Evolutionary conservation across 345 rosid species (phyloP), one percentile per base, ranked within the genome.

Genomic region (Salix arbutifolia): DNA sequence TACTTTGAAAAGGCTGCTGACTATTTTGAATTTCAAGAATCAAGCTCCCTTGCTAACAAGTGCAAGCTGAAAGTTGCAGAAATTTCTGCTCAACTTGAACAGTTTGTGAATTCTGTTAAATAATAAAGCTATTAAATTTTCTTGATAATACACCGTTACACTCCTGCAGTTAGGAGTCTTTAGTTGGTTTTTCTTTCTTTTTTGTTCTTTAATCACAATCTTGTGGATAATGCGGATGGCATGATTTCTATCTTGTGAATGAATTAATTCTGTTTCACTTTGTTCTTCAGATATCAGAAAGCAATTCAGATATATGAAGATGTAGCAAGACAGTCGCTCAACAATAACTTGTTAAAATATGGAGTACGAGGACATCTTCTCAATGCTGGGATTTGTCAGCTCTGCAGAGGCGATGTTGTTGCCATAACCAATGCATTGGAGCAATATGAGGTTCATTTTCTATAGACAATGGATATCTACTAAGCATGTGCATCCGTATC

Each of bases 1-100:
- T 89, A 84, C 83, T 94, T 82, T 82, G 97, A 94, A 78, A 89
- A 78, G 80, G 92, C 98, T 52, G 94, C 96, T 79, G 98, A 94
- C 50, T 88, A 90, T 61, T 90, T 88, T 79, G 91, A 89, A 80
- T 86, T 85, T 83, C 95, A 94, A 81, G 78, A 74, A 19, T 71
- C 70, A 14, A 77, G 52, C 65, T 30, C 78, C 21, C 70, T 77
- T 50, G 81, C 78, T 17, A 74, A 73, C 65, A 77, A 77, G 46
- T 81, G 81, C 78, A 81, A 77, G 72, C 84, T 58, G 77, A 81
- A 77, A 74, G 78, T 77, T 26, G 84, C 81, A 4, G 72, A 77
- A 40, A 69, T 77, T 70, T 70, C 76, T 12, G 76, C 81, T 56
- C 75, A 77, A 65, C 71, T 69, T 60, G 73, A 56, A 70, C 81